Evolutionary conservation across 345 rosid species (phyloP).

Genomic region (Cochlearia excelsa): DNA sequence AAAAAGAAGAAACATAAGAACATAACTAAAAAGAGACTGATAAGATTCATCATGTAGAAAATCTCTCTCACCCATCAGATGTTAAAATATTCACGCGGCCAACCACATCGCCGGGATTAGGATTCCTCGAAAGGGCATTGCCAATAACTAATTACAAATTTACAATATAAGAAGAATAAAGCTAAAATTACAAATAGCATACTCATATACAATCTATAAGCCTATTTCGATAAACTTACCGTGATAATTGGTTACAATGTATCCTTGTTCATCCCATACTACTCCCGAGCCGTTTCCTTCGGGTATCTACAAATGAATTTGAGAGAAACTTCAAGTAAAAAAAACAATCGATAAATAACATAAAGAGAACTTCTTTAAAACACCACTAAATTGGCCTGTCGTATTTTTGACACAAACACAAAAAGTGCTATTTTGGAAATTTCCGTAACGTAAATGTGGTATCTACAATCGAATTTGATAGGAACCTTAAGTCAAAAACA

Average conservation of each 20-base stretch:
- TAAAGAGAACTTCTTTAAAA: background rate
- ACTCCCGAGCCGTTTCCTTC: slow-evolving; percentile 99
- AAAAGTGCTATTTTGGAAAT: too few species aligned
- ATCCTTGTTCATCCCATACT: slow-evolving; percentile 86
- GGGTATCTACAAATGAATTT: slow-evolving; percentile 53
- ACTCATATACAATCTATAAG: background rate
- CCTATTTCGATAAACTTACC: slow-evolving; percentile 46
- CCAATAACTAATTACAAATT: slow-evolving; percentile 60
- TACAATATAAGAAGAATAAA: slow-evolving; percentile 3
- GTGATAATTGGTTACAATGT: slow-evolving; percentile 90
- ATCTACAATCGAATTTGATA: too few species aligned
- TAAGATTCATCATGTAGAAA: background rate
- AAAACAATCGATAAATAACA: background rate
- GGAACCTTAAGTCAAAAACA: too few species aligned
- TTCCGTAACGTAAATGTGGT: too few species aligned
- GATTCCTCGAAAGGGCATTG: slow-evolving; percentile 84
- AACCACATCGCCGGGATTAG: slow-evolving; percentile 72
- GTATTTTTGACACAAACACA: too few species aligned
- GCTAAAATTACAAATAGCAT: background rate
- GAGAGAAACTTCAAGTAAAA: background rate
- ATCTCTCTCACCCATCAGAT: slow-evolving; percentile 78
- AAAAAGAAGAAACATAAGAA: slow-evolving; percentile 22
- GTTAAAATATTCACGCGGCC: slow-evolving; percentile 89
- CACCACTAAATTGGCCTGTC: too few species aligned
- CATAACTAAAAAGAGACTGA: slow-evolving; percentile 11